Evolutionary conservation across 371 early-diverging fungal genomes (phyloP).

Genomic region (Syncephalis fuscata): DNA sequence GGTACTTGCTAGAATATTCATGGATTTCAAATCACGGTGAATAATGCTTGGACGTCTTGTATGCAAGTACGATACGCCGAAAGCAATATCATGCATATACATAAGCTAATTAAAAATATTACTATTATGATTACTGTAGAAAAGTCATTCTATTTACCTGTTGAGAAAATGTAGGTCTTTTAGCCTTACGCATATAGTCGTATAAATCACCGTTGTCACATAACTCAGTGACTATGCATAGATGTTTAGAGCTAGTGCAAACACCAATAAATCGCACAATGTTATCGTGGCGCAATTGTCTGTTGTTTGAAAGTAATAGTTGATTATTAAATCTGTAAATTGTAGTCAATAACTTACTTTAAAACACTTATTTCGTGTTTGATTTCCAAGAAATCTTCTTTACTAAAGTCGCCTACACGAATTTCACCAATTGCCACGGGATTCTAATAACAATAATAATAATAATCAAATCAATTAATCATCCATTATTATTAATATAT

Average conservation of each 20-base stretch:
- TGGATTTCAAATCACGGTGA: constrained; percentile 70
- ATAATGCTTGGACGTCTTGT: constrained; percentile 35
- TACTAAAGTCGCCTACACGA: constrained; percentile 39
- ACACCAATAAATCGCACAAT: constrained; percentile 61
- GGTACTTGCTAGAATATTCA: constrained; percentile 51
- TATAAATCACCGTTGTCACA: constrained; percentile 60
- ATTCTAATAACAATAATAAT: too few relatives aligned
- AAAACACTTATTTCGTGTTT: constrained; percentile 61
- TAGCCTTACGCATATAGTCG: constrained; percentile 47
- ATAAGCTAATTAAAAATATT: constrained; percentile 20
- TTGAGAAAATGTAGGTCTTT: constrained; percentile 43
- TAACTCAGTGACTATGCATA: constrained; percentile 57
- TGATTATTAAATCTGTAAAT: not conserved
- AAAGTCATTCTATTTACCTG: constrained; percentile 10
- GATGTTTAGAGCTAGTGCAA: constrained; percentile 39
- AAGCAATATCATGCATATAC: constrained; percentile 70
- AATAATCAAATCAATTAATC: too few relatives aligned
- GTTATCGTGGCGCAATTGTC: constrained; percentile 60
- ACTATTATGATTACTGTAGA: not conserved
- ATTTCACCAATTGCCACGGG: constrained; percentile 57
- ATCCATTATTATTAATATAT: not conserved
- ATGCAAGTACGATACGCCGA: constrained; percentile 38
- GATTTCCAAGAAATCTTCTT: constrained; percentile 48
- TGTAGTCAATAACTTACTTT: constrained; percentile 39
- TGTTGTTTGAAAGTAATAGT: constrained; percentile 5